Conservation (phyloP, 768 basidiomycete genomes). For the Leccinum ochraceum region DNA sequence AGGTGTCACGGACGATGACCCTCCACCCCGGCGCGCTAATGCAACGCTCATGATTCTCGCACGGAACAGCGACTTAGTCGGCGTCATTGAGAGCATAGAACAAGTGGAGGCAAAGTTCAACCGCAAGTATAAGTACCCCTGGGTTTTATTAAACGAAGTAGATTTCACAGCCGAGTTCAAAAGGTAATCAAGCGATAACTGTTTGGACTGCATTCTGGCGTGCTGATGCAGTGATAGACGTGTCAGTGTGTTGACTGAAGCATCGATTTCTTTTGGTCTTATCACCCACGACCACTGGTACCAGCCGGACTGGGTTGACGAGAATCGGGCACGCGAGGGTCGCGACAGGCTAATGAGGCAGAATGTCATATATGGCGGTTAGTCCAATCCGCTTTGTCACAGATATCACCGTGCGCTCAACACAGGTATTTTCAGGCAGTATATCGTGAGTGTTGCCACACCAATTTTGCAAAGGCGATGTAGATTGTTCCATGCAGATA, state of each 20-base stretch:
- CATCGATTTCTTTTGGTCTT: conserved; percentile 51
- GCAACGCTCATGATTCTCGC: conserved; percentile 61
- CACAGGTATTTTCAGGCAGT: conserved; percentile 36
- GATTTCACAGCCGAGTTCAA: conserved; percentile 58
- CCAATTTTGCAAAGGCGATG: neutral
- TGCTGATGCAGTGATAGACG: conserved; percentile 30
- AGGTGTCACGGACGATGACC: neutral
- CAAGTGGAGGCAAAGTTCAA: conserved; percentile 63
- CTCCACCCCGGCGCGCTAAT: conserved; percentile 43
- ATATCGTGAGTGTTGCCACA: conserved; percentile 38
- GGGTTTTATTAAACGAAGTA: conserved; percentile 64
- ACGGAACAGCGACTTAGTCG: conserved; percentile 46
- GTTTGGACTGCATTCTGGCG: neutral
- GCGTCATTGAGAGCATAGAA: conserved; percentile 50
- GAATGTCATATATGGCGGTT: conserved; percentile 52
- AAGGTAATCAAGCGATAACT: conserved; percentile 25
- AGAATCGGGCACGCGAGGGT: conserved; percentile 53
- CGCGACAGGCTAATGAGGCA: conserved; percentile 51
- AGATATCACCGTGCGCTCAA: conserved; percentile 1
- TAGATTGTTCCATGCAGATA: conserved; percentile 38
- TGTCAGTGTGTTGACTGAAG: conserved; percentile 39
- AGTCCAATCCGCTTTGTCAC: conserved; percentile 18
- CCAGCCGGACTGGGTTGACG: conserved; percentile 75
- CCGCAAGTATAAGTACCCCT: conserved; percentile 56
- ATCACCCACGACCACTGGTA: conserved; percentile 69